Evolutionary conservation across 345 rosid genomes (phyloP), one percentile per base, ranked within the genome.

Genomic region (Kandelia obovata): DNA sequence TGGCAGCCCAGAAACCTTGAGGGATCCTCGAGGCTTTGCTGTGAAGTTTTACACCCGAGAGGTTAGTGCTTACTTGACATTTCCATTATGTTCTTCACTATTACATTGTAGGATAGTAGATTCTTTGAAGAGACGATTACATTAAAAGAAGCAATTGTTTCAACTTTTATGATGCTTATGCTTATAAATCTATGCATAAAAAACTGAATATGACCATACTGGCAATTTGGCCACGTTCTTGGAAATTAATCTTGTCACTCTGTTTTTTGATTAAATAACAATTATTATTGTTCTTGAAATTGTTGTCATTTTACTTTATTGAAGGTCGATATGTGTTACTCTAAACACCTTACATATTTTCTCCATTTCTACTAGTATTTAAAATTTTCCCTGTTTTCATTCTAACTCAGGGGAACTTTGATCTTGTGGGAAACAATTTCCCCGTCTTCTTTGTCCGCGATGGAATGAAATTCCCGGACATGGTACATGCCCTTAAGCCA

Each of bases 1-100:
- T 70, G 99, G 98, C 78, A 95, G 99, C 73, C 99, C 98, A 17
- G 98, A 95, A 84, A 95, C 99, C 75, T 76, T 90, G 16, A 88
- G 98, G 77, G 99, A 90, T 61, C 96, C 96, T 71, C 90, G 99
- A 58, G 99, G 99, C 57, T 95, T 95, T 77, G 99, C 99, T 2
- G 96, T 92, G 65, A 95, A 95, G 86, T 95, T 90, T 62, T 95
- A 95, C 84, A 92, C 99, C 72, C 83, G 98, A 81, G 99, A 95
- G 97, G 99, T 90, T 67, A 72, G 74, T n/a, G 4, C 43, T 58
- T 26, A 37, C 58, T 0, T 67, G 35, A 27, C 65, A 0, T 5
- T 52, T 47, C 58, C 55, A 6, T 51, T 56, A 43, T 11, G 19
- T 30, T 58, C 9, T 32, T 5, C n/a, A 17, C 13, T n/a, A 17